Conservation (phyloP, 805 yeast species). For the Wilhelminamyces savonicus region DNA sequence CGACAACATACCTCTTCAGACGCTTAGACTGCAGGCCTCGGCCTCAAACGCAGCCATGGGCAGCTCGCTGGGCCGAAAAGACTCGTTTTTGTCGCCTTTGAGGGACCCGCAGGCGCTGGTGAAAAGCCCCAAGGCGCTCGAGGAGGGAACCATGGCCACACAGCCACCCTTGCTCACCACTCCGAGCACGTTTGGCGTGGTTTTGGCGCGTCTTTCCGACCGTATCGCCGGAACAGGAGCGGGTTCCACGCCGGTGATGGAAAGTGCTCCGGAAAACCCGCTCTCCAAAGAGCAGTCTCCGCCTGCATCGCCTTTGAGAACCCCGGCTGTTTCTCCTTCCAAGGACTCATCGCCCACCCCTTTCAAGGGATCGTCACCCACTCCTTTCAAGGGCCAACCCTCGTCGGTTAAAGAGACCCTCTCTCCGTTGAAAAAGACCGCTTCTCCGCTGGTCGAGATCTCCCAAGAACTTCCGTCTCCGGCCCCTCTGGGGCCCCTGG, state of each 20-base stretch:
- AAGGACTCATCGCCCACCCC: neutral
- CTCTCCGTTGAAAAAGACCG: too few relatives aligned
- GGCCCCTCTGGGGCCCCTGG: too few relatives aligned
- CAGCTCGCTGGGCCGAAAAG: too few relatives aligned
- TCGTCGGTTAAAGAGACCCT: too few relatives aligned
- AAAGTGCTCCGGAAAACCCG: neutral
- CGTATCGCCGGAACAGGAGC: constrained; percentile 30
- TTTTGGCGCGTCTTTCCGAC: constrained; percentile 25
- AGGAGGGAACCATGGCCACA: neutral
- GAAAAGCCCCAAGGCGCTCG: neutral
- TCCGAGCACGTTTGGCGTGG: too few relatives aligned
- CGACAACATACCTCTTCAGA: too few relatives aligned
- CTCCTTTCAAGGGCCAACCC: too few relatives aligned
- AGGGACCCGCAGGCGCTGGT: constrained; percentile 1
- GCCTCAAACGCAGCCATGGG: constrained; percentile 1
- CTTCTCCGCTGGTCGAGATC: too few relatives aligned
- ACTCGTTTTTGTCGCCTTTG: too few relatives aligned
- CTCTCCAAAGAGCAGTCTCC: neutral
- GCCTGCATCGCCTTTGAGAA: too few relatives aligned
- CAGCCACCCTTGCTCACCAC: neutral
- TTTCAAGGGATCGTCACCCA: too few relatives aligned
- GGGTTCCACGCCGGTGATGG: constrained; percentile 1
- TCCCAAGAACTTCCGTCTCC: too few relatives aligned
- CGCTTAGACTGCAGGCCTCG: neutral
- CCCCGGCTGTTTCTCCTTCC: neutral